Evolutionary conservation across 2,329 filamentous ascomycete genomes (phyloP), one percentile per base, ranked within the genome.

Genomic region (Daldinia sp.): DNA sequence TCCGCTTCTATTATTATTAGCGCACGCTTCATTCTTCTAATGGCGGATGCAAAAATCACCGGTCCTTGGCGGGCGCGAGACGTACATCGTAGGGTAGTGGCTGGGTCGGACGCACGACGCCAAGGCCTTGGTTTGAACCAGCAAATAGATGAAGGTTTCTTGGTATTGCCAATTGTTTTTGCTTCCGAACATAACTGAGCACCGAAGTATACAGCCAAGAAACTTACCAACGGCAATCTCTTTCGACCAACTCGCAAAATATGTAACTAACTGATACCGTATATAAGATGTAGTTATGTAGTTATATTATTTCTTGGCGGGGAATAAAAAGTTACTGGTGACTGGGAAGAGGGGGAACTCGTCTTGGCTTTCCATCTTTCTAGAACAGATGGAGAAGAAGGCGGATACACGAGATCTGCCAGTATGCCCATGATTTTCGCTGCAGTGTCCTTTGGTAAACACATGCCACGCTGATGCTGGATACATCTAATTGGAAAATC

Each of bases 121-220:
- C 67, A 69, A 69, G 67, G 56, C 54, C 63, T 65, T 64, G 56
- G 65, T 50, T 58, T 68, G 57, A 66, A 63, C 57, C 51, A 47
- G 52, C 56, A 50, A 54, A 62, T 67, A 65, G 62, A 67, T 67
- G 64, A 69, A 55, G 49, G 47, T 51, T 62, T 69, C 67, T 69
- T 69, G 67, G 67, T 69, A 69, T 68, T 68, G 65, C 58, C 67
- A 66, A 67, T 53, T 66, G 60, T 60, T 64, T 54, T 61, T 68
- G 17, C 58, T 23, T 48, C 65, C 53, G 57, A 58, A 48, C 52
- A 62, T 59, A 32, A 58, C 45, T 58, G 41, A 65, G 54, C 43
- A 65, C 49, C 41, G 30, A 62, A 58, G 61, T 63, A 60, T 56
- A 63, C 58, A 61, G 65, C 65, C 62, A 65, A 68, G 62, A 67